These are phyloP conservation scores for Curvularia verruculosa DNA, from an alignment of 2,329 filamentous ascomycete genomes.

Conservation along the genomic window DNA sequence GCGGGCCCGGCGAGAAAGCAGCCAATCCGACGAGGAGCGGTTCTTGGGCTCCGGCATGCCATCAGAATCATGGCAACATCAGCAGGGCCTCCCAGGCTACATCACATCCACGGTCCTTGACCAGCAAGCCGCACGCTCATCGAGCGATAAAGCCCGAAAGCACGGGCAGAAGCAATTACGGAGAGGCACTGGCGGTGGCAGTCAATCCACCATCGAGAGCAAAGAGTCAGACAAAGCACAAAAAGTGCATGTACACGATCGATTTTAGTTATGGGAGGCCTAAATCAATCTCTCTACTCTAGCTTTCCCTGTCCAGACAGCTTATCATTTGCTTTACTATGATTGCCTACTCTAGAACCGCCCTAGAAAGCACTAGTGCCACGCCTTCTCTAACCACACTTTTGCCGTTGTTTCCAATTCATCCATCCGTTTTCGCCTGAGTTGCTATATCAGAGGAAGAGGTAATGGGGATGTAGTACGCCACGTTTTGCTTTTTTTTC, in stretches of 20 bases:
- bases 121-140: conserved; percentile 12
- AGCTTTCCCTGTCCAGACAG: too few relatives aligned
- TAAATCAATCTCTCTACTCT: not conserved
- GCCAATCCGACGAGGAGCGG: conserved; percentile 30
- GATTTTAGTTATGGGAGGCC: conserved; percentile 1
- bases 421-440: not conserved
- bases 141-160: conserved; percentile 3
- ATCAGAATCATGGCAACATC: conserved; percentile 21
- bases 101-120: conserved; percentile 28
- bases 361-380: not conserved
- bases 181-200: conserved; percentile 19
- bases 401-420: not conserved
- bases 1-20: conserved; percentile 26
- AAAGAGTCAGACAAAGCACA: conserved; percentile 13
- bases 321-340: not conserved
- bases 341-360: not conserved
- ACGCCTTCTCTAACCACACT: not conserved
- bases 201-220: conserved; percentile 19
- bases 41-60: conserved; percentile 20
- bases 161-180: conserved; percentile 2
- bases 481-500: not conserved
- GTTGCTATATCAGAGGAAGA: not conserved
- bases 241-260: conserved; percentile 3
- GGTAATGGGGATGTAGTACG: too few relatives aligned
- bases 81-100: conserved; percentile 19